phyloP scores from a whole-genome alignment of 2,329 filamentous ascomycete species.

The Aureobasidium sp. region DNA sequence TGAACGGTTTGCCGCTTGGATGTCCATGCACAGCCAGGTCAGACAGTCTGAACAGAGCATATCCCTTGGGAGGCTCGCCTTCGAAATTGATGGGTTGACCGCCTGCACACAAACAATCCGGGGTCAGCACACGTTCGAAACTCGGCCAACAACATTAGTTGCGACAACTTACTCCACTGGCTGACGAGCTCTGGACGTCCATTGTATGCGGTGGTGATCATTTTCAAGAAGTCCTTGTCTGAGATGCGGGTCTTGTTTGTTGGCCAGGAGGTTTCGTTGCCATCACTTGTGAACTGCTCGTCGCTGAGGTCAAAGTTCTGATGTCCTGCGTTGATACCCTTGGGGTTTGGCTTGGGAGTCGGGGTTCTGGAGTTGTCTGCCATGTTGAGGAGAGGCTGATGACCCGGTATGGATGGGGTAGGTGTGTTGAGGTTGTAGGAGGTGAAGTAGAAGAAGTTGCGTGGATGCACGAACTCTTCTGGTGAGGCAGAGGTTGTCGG shows the following conservation, averaged over 20 bases:
- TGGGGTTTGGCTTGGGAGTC: not conserved
- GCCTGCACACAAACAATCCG: not conserved
- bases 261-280: not conserved
- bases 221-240: not conserved
- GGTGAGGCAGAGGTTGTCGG: not conserved
- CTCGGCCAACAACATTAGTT: not conserved
- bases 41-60: not conserved
- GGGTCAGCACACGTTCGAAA: not conserved
- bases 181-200: not conserved
- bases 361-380: not conserved
- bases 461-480: not conserved
- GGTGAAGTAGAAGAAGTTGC: not conserved
- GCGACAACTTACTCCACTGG: not conserved
- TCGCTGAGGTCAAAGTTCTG: conserved; percentile 2
- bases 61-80: not conserved
- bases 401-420: not conserved
- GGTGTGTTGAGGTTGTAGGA: not conserved
- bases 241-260: not conserved
- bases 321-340: not conserved
- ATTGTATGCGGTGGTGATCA: not conserved
- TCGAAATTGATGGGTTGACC: not conserved
- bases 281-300: not conserved
- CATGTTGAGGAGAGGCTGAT: not conserved
- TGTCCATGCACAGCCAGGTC: not conserved
- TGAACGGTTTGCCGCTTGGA: not conserved